These are phyloP conservation scores for Clarireedia sp. DNA, from an alignment of 2,329 filamentous ascomycete species.

Conservation along the genomic window DNA sequence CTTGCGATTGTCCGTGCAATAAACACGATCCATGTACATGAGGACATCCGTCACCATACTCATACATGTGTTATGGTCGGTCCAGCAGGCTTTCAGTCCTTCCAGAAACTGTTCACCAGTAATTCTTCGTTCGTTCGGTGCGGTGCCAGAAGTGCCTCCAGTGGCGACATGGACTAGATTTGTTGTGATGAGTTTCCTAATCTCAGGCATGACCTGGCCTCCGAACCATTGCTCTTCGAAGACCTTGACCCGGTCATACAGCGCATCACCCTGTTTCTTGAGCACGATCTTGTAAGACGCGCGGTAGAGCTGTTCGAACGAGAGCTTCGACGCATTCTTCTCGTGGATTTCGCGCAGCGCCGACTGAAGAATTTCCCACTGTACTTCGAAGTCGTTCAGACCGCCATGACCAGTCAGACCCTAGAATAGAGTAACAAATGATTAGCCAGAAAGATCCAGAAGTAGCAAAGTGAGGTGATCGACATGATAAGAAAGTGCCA, in stretches of 20 bases:
- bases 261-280: conserved; percentile 71
- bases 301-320: conserved; percentile 92
- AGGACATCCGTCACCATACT: conserved; percentile 94
- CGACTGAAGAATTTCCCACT: conserved; percentile 68
- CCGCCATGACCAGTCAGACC: conserved; percentile 46
- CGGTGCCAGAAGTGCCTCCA: conserved; percentile 47
- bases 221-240: conserved; percentile 80
- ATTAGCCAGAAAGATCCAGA: conserved; percentile 6
- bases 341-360: conserved; percentile 84
- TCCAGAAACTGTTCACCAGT: conserved; percentile 78
- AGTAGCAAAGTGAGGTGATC: neutral
- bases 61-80: conserved; percentile 86
- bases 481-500: neutral
- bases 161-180: conserved; percentile 56
- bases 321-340: conserved; percentile 81
- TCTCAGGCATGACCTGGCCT: conserved; percentile 61
- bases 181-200: conserved; percentile 62
- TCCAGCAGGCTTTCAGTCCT: conserved; percentile 70
- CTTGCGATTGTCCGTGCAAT: conserved; percentile 61
- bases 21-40: conserved; percentile 94
- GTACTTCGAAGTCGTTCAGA: conserved; percentile 72
- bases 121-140: conserved; percentile 69
- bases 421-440: conserved; percentile 30
- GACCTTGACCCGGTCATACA: conserved; percentile 73
- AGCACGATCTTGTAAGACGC: conserved; percentile 90